Conservation (phyloP, 2,329 filamentous ascomycete genomes). For the Botrytis byssoidea region DNA sequence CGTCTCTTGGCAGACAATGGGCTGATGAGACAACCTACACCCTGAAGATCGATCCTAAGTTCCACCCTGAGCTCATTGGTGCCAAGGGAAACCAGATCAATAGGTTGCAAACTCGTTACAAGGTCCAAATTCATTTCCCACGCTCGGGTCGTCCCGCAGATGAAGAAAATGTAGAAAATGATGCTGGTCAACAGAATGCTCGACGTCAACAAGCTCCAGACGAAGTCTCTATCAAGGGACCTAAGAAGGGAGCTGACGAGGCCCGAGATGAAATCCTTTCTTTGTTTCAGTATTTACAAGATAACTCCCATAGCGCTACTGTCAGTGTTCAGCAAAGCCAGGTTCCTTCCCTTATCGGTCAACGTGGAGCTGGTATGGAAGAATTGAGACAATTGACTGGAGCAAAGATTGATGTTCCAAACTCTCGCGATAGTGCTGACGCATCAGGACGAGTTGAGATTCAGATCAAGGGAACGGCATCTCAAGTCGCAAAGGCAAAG, state of each 20-base stretch:
- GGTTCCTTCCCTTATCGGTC: constrained; percentile 89
- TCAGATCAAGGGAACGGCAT: constrained; percentile 86
- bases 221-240: constrained; percentile 87
- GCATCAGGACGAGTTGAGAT: constrained; percentile 75
- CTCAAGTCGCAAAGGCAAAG: constrained; percentile 87
- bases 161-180: constrained; percentile 70
- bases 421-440: constrained; percentile 67
- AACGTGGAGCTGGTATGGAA: constrained; percentile 87
- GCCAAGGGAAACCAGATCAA: constrained; percentile 85
- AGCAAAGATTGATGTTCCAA: constrained; percentile 88
- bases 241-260: constrained; percentile 88
- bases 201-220: constrained; percentile 73
- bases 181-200: constrained; percentile 66
- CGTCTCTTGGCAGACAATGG: constrained; percentile 73
- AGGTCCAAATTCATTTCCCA: constrained; percentile 94
- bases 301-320: constrained; percentile 77
- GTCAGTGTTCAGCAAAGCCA: constrained; percentile 89
- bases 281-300: constrained; percentile 83
- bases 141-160: constrained; percentile 59
- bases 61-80: constrained; percentile 91
- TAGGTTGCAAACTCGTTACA: constrained; percentile 87
- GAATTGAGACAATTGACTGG: constrained; percentile 80
- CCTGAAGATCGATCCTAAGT: constrained; percentile 90
- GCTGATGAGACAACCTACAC: constrained; percentile 87
- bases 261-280: constrained; percentile 89